These are phyloP conservation scores for Heterobasidion occidentale DNA, from an alignment of 1,284 basidiomycete genomes.

Conservation along the genomic window DNA sequence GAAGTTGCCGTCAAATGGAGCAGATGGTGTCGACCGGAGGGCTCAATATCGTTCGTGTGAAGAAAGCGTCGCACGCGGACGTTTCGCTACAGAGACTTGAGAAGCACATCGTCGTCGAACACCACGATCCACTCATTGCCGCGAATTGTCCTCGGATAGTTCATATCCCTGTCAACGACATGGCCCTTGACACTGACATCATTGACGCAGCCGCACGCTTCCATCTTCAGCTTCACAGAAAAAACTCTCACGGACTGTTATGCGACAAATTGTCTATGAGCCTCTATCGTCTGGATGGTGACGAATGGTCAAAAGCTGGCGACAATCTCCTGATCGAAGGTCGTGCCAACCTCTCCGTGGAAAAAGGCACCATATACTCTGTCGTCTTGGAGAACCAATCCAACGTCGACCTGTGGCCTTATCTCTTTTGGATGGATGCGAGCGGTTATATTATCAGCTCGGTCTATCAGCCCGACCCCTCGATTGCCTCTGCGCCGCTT, in stretches of 20 bases:
- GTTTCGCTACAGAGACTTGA: conserved; percentile 30
- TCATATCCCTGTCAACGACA: conserved; percentile 24
- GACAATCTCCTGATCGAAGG: conserved; percentile 31
- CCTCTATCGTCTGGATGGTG: conserved; percentile 28
- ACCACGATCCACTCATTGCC: conserved; percentile 27
- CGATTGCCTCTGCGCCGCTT: conserved; percentile 25
- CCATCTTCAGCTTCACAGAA: conserved; percentile 36
- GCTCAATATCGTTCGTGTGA: conserved; percentile 28
- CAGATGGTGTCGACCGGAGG: conserved; percentile 21
- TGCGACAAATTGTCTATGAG: conserved; percentile 28
- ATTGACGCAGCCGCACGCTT: conserved; percentile 37
- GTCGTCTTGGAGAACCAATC: conserved; percentile 33
- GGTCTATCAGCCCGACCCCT: conserved; percentile 28
- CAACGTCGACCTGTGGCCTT: conserved; percentile 35
- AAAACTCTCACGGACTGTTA: conserved; percentile 29
- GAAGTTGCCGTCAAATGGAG: conserved; percentile 14
- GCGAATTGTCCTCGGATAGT: conserved; percentile 23
- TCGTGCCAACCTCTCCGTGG: conserved; percentile 25
- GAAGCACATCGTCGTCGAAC: conserved; percentile 28
- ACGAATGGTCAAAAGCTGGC: conserved; percentile 22
- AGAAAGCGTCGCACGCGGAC: conserved; percentile 26
- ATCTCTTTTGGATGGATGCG: conserved; percentile 38
- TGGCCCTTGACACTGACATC: conserved; percentile 22
- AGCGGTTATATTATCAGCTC: conserved; percentile 35
- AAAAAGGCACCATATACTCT: conserved; percentile 25